These are phyloP conservation scores for Solanum chilense DNA, from an alignment of 257 asterid species.

Conservation along the genomic window DNA sequence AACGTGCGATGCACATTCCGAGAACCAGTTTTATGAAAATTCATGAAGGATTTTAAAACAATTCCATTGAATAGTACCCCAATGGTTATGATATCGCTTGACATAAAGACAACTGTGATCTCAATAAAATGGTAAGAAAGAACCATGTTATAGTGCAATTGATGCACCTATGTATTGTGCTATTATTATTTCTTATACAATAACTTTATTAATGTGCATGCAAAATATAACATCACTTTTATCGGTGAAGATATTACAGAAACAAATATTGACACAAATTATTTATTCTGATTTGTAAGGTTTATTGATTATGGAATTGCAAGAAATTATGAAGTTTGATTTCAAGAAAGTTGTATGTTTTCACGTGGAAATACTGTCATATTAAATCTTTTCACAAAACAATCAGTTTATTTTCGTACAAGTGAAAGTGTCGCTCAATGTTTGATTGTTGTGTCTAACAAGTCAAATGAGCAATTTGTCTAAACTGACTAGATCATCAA, in stretches of 20 bases:
- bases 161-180: neutral
- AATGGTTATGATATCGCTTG: neutral
- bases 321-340: neutral
- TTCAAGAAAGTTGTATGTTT: neutral
- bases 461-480: neutral
- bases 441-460: neutral
- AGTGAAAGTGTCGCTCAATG: neutral
- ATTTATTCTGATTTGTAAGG: too few species aligned
- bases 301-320: neutral
- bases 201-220: neutral
- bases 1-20: too few species aligned
- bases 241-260: neutral
- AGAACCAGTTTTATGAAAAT: neutral
- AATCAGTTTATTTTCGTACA: too few species aligned
- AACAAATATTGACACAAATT: neutral
- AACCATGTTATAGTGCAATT: neutral
- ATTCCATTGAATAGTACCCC: neutral
- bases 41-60: neutral
- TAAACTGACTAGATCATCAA: neutral
- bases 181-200: too few species aligned
- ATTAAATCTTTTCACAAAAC: neutral
- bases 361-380: neutral
- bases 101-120: neutral
- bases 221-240: neutral
- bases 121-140: neutral